Base-by-base conservation (phyloP, 805 yeast species). In the Nakazawaea laoshanensis region DNA sequence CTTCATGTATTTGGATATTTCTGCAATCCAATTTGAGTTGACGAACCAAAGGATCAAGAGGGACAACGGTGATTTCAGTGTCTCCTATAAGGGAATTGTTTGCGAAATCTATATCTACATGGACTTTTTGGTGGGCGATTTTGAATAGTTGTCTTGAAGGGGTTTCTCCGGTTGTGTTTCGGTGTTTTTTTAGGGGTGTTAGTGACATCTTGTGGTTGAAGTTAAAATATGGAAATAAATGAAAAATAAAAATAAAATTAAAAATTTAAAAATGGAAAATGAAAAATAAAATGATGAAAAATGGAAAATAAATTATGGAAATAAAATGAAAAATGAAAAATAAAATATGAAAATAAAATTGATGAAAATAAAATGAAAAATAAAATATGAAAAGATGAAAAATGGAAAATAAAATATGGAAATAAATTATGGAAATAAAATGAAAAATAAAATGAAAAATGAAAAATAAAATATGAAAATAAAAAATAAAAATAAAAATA, bases 101-200 rank as follows among this genome's bases (percentile, higher is more conserved):
- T n/a, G 75, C 67, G 27, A 88, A 59, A 51, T 87, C 94, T 4
- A 89, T 74, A 50, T 88, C 95, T 13, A 89, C 57, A 17, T 72
- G 67, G 10, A 89, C 82, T 43, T 81, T 70, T 53, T 89, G 96
- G 52, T 87, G 94, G 4, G 89, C 87, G 15, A 89, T 70, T 46
- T 70, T 76, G 52, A 83, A 75, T n/a, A 53, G 50, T 40, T 71
- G 78, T 1, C 51, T 36, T 1, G 57, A 52, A 4, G 43, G 31
- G 17, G 44, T 52, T 7, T 41, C 32, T 7, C 51, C 56, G 29
- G 35, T 27, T 10, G 32, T 29, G 23, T 12, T 6, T 24, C 21
- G 33, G 24, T 28, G 34, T 12, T 20, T 25, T 32, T 13, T 23
- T 24, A 13, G 29, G 32, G 5, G 25, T 22, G 16, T n/a, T n/a